Evolutionary conservation across 106 monocot genomes (phyloP).

Genomic region (Platanthera guangdongensis): DNA sequence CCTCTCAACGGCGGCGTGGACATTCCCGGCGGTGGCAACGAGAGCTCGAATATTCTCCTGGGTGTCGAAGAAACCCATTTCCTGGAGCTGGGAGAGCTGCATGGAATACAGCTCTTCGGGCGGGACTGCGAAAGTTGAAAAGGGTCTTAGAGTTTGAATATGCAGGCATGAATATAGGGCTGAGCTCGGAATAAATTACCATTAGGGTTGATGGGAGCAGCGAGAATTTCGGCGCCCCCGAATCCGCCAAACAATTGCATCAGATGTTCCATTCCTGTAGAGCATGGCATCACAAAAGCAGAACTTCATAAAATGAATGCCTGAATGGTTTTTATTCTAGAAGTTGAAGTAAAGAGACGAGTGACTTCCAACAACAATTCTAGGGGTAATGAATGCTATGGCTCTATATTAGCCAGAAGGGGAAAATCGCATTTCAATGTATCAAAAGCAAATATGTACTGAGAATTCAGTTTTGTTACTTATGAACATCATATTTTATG

Average conservation of each 20-base stretch:
- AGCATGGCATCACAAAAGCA: not conserved
- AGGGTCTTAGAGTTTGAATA: not conserved
- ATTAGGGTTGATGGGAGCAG: slow-evolving; percentile 29
- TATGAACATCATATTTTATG: no score
- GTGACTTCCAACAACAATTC: not conserved
- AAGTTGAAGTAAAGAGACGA: not conserved
- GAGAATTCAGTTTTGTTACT: not conserved
- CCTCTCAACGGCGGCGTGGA: slow-evolving; percentile 87
- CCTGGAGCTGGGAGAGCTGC: slow-evolving; percentile 86
- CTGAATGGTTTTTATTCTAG: not conserved
- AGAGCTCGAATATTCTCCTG: slow-evolving; percentile 90
- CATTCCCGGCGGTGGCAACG: slow-evolving; percentile 77
- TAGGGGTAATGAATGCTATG: not conserved
- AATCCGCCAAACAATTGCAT: slow-evolving; percentile 75
- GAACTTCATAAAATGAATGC: not conserved
- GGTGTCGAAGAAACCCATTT: slow-evolving; percentile 95
- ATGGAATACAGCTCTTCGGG: slow-evolving; percentile 86
- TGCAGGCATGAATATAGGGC: not conserved
- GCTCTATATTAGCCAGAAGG: not conserved
- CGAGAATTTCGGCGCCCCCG: slow-evolving; percentile 43
- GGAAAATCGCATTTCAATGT: not conserved
- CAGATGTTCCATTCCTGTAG: slow-evolving; percentile 38
- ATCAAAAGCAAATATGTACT: not conserved
- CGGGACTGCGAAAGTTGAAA: slow-evolving; percentile 44
- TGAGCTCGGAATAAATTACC: slow-evolving; percentile 19